Base-by-base conservation (phyloP, 257 asterid genomes). In the Lantana camara region DNA sequence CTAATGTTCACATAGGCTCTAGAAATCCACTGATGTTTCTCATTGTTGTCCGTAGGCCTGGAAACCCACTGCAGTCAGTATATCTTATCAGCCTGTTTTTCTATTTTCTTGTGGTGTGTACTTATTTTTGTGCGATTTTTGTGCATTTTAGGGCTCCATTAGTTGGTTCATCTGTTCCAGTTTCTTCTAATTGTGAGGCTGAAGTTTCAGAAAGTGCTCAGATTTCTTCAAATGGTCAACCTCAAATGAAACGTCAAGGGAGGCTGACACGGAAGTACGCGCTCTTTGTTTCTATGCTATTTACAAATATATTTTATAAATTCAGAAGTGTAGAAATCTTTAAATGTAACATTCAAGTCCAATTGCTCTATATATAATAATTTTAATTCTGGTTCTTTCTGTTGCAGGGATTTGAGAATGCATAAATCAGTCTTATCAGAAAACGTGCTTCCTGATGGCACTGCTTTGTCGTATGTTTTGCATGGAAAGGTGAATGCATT, bases 231-330 rank as follows among this genome's bases (percentile, higher is more conserved):
- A 65, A 64, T 63, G 24, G 75, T 54, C 76, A 57, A 19, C 66
- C 83, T 38, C 78, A 62, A 52, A 58, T 52, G 60, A 83, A 88
- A 73, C 69, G 66, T 67, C 82, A 71, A 53, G 95, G 95, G 66
- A 82, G 63, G 84, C 75, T 94, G 34, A 94, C 99, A 20, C 79
- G 75, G 64, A 94, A 94, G 99, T 94, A 63, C 70, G 90, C 59
- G 37, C 47, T 49, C 27, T 55, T 46, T 30, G 21, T 21, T 27
- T 67, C 16, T 54, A 51, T 35, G 34, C 60, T 35, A 32, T 67
- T 27, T 17, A 44, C 53, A 37, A n/a, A 57, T 69, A 46, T 44
- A 51, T 67, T 60, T 20, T 53, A 10, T 63, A 62, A 34, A 69
- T 60, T 76, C 49, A 20, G 35, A 20, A 56, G 46, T 66, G 61